These are phyloP conservation scores for Danielozyma ontarioensis DNA, from an alignment of 805 yeast genomes.

Conservation along the genomic window DNA sequence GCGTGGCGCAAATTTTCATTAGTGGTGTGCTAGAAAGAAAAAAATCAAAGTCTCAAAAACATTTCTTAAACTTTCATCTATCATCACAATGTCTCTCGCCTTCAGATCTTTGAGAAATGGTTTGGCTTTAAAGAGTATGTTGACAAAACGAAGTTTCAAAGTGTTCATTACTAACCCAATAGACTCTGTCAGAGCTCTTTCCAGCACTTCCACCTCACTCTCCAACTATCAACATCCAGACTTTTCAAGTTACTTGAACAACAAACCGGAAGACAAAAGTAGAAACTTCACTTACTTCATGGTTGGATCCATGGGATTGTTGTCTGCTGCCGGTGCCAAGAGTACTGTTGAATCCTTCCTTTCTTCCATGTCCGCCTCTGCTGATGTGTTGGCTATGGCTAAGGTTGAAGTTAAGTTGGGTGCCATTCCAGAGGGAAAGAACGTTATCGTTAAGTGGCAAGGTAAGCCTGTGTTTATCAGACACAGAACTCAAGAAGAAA, in stretches of 20 bases:
- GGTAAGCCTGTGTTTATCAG: constrained; percentile 99
- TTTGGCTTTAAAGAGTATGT: constrained; percentile 38
- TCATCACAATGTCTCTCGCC: constrained; percentile 24
- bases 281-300: constrained; percentile 93
- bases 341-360: constrained; percentile 92
- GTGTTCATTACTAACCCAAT: constrained; percentile 12
- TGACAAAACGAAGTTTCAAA: neutral
- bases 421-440: constrained; percentile 95
- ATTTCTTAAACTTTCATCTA: neutral
- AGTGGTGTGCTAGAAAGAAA: neutral
- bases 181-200: constrained; percentile 44
- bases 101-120: constrained; percentile 42
- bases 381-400: constrained; percentile 99
- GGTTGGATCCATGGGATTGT: constrained; percentile 92
- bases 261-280: constrained; percentile 58
- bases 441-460: constrained; percentile 98
- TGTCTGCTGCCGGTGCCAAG: constrained; percentile 92
- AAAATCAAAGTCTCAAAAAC: constrained; percentile 3
- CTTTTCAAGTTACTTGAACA: constrained; percentile 74
- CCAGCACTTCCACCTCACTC: constrained; percentile 49
- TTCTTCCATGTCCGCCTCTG: constrained; percentile 93
- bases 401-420: constrained; percentile 95
- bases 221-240: constrained; percentile 90
- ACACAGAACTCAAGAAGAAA: constrained; percentile 93
- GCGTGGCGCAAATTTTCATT: constrained; percentile 12